A percentile compares a stretch with the other conserved stretches of the same genome.
Conservation (phyloP, 305 asterid species). For the Fraxinus angustifolia region DNA sequence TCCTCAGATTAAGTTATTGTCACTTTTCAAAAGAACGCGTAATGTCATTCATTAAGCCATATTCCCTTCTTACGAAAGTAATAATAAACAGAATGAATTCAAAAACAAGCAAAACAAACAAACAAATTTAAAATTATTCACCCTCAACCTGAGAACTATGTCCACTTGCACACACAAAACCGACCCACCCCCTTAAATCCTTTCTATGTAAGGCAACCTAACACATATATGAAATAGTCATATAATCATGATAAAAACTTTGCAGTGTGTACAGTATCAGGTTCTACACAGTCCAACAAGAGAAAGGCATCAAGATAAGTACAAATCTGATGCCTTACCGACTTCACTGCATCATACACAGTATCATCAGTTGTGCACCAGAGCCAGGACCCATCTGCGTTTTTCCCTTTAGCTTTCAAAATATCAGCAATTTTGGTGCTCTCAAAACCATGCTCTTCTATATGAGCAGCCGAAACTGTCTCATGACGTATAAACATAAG, state of each 20-base stretch:
- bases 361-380: conserved; percentile 93
- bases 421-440: conserved; percentile 78
- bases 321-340: conserved; percentile 42
- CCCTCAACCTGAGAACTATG: background rate
- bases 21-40: background rate
- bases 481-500: conserved; percentile 49
- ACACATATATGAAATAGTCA: background rate
- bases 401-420: conserved; percentile 65
- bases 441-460: conserved; percentile 94
- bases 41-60: background rate
- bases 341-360: conserved; percentile 90
- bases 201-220: background rate
- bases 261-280: background rate
- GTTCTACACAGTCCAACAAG: background rate
- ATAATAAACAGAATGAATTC: background rate
- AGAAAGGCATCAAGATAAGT: background rate
- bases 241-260: background rate
- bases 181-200: background rate
- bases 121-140: background rate
- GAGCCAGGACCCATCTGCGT: conserved; percentile 93
- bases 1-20: background rate
- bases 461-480: conserved; percentile 71
- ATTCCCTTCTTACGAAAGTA: background rate
- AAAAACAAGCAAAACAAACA: background rate
- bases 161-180: background rate